phyloP scores from a whole-genome alignment of 805 yeast genomes.

The Candida ulmi region DNA sequence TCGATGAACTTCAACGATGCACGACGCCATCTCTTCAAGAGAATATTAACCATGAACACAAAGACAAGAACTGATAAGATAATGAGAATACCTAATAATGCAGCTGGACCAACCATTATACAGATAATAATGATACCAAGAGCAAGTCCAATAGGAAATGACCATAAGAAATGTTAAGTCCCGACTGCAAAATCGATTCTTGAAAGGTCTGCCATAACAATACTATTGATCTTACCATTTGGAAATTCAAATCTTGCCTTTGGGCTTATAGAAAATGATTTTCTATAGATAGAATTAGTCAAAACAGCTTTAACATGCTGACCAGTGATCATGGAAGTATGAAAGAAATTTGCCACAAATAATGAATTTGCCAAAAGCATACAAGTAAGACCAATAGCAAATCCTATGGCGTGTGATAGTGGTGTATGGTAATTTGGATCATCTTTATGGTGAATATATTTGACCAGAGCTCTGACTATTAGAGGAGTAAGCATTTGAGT shows the following conservation, averaged over 20 bases:
- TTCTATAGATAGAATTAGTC: slow-evolving; percentile 64
- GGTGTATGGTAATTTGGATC: slow-evolving; percentile 36
- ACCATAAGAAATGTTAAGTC: slow-evolving; percentile 57
- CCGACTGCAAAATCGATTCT: slow-evolving; percentile 75
- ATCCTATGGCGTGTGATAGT: slow-evolving; percentile 62
- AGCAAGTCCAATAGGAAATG: slow-evolving; percentile 59
- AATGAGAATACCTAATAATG: slow-evolving; percentile 66
- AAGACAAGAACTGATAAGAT: slow-evolving; percentile 32
- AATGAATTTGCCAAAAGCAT: slow-evolving; percentile 47
- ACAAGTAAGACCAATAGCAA: slow-evolving; percentile 60
- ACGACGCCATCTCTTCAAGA: slow-evolving; percentile 49
- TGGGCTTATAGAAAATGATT: slow-evolving; percentile 57
- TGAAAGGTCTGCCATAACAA: slow-evolving; percentile 77
- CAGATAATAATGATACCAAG: slow-evolving; percentile 61
- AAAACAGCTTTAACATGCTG: slow-evolving; percentile 65
- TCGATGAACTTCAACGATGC: slow-evolving; percentile 67
- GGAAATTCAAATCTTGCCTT: slow-evolving; percentile 56
- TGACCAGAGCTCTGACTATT: slow-evolving; percentile 57
- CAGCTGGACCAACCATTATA: slow-evolving; percentile 64
- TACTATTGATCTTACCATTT: slow-evolving; percentile 64
- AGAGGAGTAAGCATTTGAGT: slow-evolving; percentile 55
- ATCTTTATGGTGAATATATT: slow-evolving; percentile 47
- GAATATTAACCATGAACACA: slow-evolving; percentile 43
- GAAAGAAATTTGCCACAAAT: slow-evolving; percentile 57
- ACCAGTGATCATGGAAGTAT: slow-evolving; percentile 57